phyloP scores from a whole-genome alignment of 1,139 yeast genomes.

The Lodderomyces orthopsilosis region DNA sequence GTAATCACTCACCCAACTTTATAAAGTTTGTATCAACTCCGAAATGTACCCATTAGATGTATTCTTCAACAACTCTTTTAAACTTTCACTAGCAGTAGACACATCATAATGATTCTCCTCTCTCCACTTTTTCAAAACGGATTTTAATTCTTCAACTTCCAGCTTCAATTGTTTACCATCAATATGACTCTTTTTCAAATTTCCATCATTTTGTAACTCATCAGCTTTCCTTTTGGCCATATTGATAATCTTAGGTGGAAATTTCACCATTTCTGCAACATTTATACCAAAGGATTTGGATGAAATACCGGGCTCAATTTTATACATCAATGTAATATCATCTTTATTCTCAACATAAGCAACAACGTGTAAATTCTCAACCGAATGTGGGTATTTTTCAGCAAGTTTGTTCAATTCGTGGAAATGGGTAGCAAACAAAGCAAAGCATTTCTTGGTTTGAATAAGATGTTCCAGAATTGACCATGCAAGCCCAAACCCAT shows the following conservation, averaged over 20 bases:
- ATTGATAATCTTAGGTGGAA: slow-evolving; percentile 80
- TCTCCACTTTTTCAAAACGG: slow-evolving; percentile 62
- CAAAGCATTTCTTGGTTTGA: slow-evolving; percentile 65
- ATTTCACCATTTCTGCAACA: slow-evolving; percentile 92
- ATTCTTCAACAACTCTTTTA: slow-evolving; percentile 3
- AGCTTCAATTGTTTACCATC: not conserved
- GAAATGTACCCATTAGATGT: slow-evolving; percentile 36
- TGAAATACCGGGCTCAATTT: slow-evolving; percentile 88
- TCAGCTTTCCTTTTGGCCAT: slow-evolving; percentile 95
- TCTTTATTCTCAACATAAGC: slow-evolving; percentile 59
- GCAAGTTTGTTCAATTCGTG: slow-evolving; percentile 87
- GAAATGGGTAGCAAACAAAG: slow-evolving; percentile 94
- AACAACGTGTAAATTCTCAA: slow-evolving; percentile 85
- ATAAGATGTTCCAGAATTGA: slow-evolving; percentile 87
- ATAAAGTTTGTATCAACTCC: slow-evolving; percentile 26
- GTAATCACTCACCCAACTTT: not conserved
- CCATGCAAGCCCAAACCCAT: slow-evolving; percentile 98
- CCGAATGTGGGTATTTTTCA: slow-evolving; percentile 51
- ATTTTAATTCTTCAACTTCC: slow-evolving; percentile 57
- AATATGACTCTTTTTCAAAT: slow-evolving; percentile 25
- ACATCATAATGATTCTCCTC: slow-evolving; percentile 13
- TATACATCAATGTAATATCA: slow-evolving; percentile 84
- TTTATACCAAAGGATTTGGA: slow-evolving; percentile 97
- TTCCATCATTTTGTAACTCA: slow-evolving; percentile 70
- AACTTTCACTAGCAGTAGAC: not conserved